Evolutionary conservation across 1,284 basidiomycete genomes (phyloP).

Genomic region (Bondarzewia mesenterica): DNA sequence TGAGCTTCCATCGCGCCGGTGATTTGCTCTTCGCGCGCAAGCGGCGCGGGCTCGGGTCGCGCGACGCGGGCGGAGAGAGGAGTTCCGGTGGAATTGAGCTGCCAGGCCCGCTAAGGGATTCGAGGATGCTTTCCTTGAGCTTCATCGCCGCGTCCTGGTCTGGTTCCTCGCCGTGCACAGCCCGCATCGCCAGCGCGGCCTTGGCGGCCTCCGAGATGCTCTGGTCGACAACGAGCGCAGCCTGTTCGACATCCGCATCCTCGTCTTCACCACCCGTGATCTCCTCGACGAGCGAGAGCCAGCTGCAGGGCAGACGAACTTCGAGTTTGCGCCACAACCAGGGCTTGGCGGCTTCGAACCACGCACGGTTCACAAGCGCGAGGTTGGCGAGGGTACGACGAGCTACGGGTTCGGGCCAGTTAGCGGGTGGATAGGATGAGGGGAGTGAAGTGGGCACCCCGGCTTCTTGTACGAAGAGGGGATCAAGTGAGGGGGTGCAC

Average conservation of each 20-base stretch:
- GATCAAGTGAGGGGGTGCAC: slow-evolving; percentile 55
- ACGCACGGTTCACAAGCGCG: slow-evolving; percentile 64
- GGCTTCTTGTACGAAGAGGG: slow-evolving; percentile 41
- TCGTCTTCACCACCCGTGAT: slow-evolving; percentile 64
- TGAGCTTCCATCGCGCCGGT: slow-evolving; percentile 73
- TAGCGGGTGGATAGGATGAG: slow-evolving; percentile 57
- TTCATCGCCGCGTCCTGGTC: slow-evolving; percentile 37
- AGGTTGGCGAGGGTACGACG: slow-evolving; percentile 58
- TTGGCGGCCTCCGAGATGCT: slow-evolving; percentile 56
- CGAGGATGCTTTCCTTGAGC: slow-evolving; percentile 55
- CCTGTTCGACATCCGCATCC: slow-evolving; percentile 38
- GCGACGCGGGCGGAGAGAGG: slow-evolving; percentile 67
- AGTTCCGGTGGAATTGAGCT: slow-evolving; percentile 64
- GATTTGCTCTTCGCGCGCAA: slow-evolving; percentile 67
- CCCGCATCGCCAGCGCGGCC: slow-evolving; percentile 40
- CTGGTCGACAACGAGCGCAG: slow-evolving; percentile 53
- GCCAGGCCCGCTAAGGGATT: slow-evolving; percentile 50
- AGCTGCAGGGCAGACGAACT: slow-evolving; percentile 68
- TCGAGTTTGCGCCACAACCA: slow-evolving; percentile 78
- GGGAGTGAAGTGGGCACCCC: slow-evolving; percentile 54
- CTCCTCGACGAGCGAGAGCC: slow-evolving; percentile 72
- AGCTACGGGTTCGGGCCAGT: slow-evolving; percentile 57
- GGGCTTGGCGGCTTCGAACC: slow-evolving; percentile 71
- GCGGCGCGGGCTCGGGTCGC: slow-evolving; percentile 71
- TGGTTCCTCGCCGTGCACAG: slow-evolving; percentile 20